Base-by-base conservation (phyloP, 176 grass and related monocot genomes). In the Eremochloa ophiuroides region DNA sequence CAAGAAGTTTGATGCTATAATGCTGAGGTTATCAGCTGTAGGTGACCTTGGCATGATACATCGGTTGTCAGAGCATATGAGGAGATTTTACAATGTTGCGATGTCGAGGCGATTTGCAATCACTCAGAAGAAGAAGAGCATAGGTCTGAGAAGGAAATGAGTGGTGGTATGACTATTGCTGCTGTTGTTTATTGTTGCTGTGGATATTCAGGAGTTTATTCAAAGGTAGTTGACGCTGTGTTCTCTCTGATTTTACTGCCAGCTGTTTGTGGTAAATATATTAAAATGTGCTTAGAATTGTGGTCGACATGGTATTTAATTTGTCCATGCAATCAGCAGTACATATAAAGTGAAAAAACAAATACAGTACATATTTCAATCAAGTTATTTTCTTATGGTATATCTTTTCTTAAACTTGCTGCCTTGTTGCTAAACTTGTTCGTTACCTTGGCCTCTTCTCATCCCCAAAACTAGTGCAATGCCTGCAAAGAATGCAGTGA, bases 71-170 rank as follows among this genome's bases (percentile, higher is more conserved):
- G 90, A 93, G 46, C 93, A 98, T 80, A 98, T 98, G 93, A 91
- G 90, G 69, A 93, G 38, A 75, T 98, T 98, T 75, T 95, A 98
- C 76, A 98, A 95, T 86, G 84, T 91, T 65, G 96, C 93, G 6
- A 98, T 95, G 93, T 91, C 90, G 28, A 93, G 93, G 18, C 86
- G 88, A 51, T 95, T 91, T 84, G 89, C 88, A 6, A 87, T 98
- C 59, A 93, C 85, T 4, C 90, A 98, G 34, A 98, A 95, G 87
- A 98, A 91, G 91, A 93, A 89, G 87, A 87, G 93, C 75, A 91
- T 95, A 44, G 90, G 90, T 41, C 65, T 87, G 63, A 89, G 90
- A 87, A 88, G 90, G 69, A 91, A 46, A 79, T 95, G 82, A 89
- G 15, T 80, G 7, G 8, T 3, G 3, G 8, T 3, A 2, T 1